phyloP scores from a whole-genome alignment of 2,329 filamentous ascomycete species.

The Zopfia rhizophila region DNA sequence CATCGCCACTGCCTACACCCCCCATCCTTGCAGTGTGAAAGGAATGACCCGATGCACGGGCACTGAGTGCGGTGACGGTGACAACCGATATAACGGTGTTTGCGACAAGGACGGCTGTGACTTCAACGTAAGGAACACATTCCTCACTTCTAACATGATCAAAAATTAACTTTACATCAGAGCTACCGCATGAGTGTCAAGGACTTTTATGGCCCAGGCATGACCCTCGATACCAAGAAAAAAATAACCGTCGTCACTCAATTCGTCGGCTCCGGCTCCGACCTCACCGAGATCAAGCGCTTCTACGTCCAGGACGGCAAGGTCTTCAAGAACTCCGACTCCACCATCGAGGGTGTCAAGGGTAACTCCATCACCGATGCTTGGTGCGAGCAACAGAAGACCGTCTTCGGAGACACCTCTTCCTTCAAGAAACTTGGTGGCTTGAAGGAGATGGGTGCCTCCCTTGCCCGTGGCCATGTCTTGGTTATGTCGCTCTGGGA shows the following conservation, averaged over 20 bases:
- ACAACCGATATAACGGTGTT: slow-evolving; percentile 67
- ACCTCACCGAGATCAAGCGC: slow-evolving; percentile 59
- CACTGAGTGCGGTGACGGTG: slow-evolving; percentile 52
- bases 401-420: slow-evolving; percentile 64
- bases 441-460: slow-evolving; percentile 64
- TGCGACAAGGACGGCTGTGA: slow-evolving; percentile 78
- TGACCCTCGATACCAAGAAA: slow-evolving; percentile 56
- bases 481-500: slow-evolving; percentile 72
- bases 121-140: slow-evolving; percentile 52
- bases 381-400: slow-evolving; percentile 68
- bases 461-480: slow-evolving; percentile 69
- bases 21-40: slow-evolving; percentile 69
- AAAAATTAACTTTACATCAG: slow-evolving; percentile 16
- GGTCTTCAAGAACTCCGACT: slow-evolving; percentile 58
- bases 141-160: background rate
- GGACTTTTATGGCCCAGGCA: slow-evolving; percentile 70
- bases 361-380: slow-evolving; percentile 66
- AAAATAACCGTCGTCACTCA: slow-evolving; percentile 64
- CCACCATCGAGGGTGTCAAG: slow-evolving; percentile 57
- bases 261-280: slow-evolving; percentile 57
- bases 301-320: slow-evolving; percentile 63
- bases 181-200: slow-evolving; percentile 71
- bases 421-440: slow-evolving; percentile 67
- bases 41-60: slow-evolving; percentile 65
- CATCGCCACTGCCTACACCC: slow-evolving; percentile 71